These are phyloP conservation scores for Intubia oerlemansii DNA, from an alignment of 2,329 filamentous ascomycete genomes.

Conservation along the genomic window DNA sequence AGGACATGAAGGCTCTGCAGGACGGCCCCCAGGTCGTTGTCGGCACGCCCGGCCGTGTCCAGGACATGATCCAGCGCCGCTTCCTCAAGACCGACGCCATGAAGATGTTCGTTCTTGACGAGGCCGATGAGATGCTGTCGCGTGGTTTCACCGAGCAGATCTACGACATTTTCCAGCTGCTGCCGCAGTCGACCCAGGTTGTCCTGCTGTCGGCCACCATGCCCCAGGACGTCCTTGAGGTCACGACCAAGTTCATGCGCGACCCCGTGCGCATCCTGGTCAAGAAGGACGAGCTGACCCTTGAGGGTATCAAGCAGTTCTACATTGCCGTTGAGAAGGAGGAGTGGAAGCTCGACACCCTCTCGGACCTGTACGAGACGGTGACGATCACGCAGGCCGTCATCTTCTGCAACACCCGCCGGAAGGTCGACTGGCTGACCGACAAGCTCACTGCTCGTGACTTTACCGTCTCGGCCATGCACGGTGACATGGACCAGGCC, in stretches of 20 bases:
- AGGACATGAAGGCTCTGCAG: constrained; percentile 95
- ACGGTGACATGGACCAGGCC: constrained; percentile 96
- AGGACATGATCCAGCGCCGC: constrained; percentile 98
- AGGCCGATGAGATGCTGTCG: constrained; percentile 98
- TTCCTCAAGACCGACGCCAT: constrained; percentile 93
- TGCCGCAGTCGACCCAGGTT: constrained; percentile 95
- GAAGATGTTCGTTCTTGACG: constrained; percentile 99
- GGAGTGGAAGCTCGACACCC: constrained; percentile 98
- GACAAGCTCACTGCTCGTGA: constrained; percentile 97
- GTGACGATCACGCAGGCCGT: constrained; percentile 98
- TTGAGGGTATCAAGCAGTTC: constrained; percentile 99
- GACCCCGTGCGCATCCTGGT: constrained; percentile 97
- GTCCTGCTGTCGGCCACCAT: constrained; percentile 96
- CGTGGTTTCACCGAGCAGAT: constrained; percentile 99
- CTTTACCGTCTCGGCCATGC: constrained; percentile 99
- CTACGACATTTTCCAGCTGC: constrained; percentile 99
- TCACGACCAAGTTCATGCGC: constrained; percentile 99
- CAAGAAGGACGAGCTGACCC: constrained; percentile 98
- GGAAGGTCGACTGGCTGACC: constrained; percentile 99
- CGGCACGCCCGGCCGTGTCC: constrained; percentile 93
- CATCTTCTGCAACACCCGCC: constrained; percentile 99
- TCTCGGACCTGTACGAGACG: constrained; percentile 97
- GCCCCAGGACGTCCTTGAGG: constrained; percentile 96
- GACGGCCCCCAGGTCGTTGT: constrained; percentile 95
- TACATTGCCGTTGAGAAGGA: constrained; percentile 99